phyloP scores from a whole-genome alignment of 83 land plant species.

The Larix sibirica region DNA sequence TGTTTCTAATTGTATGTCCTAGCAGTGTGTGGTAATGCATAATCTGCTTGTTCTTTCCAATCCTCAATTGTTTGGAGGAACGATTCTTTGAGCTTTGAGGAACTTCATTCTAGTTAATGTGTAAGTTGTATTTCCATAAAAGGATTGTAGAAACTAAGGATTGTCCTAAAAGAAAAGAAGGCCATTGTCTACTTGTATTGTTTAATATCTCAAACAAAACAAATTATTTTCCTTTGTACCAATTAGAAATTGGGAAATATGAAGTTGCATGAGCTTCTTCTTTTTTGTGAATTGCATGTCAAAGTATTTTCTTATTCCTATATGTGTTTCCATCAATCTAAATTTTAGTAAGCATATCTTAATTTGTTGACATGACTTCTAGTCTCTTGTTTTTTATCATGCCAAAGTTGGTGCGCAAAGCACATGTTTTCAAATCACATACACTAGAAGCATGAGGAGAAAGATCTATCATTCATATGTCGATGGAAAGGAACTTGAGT shows the following conservation, averaged over 20 bases:
- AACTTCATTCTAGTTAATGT: background rate
- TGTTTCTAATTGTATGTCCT: background rate
- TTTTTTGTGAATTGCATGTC: background rate
- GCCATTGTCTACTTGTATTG: background rate
- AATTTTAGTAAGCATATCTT: background rate
- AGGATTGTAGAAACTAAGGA: background rate
- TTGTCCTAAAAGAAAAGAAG: background rate
- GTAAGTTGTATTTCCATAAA: background rate
- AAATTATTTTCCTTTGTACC: background rate
- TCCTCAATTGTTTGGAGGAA: background rate
- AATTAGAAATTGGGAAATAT: background rate
- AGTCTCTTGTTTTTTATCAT: background rate
- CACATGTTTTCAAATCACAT: background rate
- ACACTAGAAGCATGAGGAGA: slow-evolving; percentile 47
- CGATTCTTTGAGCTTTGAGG: background rate
- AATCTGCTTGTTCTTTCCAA: background rate
- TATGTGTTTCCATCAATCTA: too few species aligned
- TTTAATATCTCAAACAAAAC: background rate
- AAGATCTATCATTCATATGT: slow-evolving; percentile 78
- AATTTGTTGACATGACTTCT: background rate
- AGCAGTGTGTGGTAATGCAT: background rate
- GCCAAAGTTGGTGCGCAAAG: background rate
- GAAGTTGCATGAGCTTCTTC: background rate
- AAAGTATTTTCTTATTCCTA: background rate
- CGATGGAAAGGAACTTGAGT: slow-evolving; percentile 55